A percentile compares a stretch with the other conserved stretches of the same genome.
These are phyloP conservation scores for Phaffia rhodozyma DNA, from an alignment of 1,284 basidiomycete genomes.

Conservation along the genomic window DNA sequence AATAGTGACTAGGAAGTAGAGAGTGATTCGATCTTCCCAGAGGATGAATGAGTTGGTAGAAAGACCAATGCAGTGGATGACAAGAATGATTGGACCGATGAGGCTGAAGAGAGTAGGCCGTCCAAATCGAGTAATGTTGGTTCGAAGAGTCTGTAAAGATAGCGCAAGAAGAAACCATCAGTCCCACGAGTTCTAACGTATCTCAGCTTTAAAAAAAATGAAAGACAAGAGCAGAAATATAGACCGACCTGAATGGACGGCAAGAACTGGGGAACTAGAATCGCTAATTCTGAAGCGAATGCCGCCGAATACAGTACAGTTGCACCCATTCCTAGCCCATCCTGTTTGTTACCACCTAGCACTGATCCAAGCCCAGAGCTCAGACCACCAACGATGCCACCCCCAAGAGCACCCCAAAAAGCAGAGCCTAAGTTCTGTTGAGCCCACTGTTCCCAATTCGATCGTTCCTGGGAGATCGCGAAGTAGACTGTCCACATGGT, in stretches of 20 bases:
- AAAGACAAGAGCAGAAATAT: constrained; percentile 19
- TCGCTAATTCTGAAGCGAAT: constrained; percentile 11
- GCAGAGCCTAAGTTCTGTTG: constrained; percentile 6
- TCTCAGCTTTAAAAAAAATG: no score
- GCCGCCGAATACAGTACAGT: constrained; percentile 3
- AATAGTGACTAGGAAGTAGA: constrained; percentile 55
- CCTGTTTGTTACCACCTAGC: background rate
- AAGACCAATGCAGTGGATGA: constrained; percentile 59
- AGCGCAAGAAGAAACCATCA: background rate
- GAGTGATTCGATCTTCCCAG: constrained; percentile 80
- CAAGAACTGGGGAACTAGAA: constrained; percentile 10
- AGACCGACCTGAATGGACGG: background rate
- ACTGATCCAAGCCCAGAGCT: background rate
- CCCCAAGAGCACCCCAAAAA: background rate
- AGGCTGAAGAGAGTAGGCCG: constrained; percentile 20
- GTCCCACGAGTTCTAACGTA: background rate
- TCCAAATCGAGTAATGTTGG: constrained; percentile 19
- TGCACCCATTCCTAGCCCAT: background rate
- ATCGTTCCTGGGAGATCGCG: constrained; percentile 30
- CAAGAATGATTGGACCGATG: constrained; percentile 43
- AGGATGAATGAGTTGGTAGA: constrained; percentile 89
- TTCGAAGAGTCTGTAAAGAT: background rate
- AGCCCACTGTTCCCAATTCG: constrained; percentile 27
- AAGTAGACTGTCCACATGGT: constrained; percentile 33
- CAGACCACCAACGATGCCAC: background rate